phyloP scores from a whole-genome alignment of 768 basidiomycete genomes.

The Piloderma croceum region DNA sequence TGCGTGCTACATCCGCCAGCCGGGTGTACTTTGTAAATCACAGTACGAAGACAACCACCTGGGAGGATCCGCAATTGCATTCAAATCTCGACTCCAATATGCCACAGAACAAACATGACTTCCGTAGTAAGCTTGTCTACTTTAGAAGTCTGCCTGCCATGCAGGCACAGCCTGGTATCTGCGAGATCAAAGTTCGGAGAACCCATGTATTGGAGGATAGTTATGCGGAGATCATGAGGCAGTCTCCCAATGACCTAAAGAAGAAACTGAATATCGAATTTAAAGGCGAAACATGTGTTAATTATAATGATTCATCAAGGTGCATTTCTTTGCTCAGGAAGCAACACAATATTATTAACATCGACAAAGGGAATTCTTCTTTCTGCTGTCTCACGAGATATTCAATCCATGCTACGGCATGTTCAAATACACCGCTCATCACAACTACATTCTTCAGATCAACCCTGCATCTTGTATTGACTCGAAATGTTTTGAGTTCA shows the following conservation, averaged over 20 bases:
- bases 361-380: conserved; percentile 89
- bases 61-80: conserved; percentile 97
- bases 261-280: conserved; percentile 99
- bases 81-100: conserved; percentile 95
- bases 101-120: conserved; percentile 99
- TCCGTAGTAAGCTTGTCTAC: conserved; percentile 97
- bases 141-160: conserved; percentile 98
- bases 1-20: conserved; percentile 96
- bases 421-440: conserved; percentile 99
- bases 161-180: conserved; percentile 96
- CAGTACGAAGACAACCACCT: conserved; percentile 99
- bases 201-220: conserved; percentile 99
- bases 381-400: conserved; percentile 99
- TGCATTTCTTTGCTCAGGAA: neutral
- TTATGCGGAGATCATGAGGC: conserved; percentile 99
- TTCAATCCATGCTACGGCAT: conserved; percentile 99
- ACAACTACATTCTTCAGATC: conserved; percentile 99
- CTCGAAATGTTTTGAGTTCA: conserved; percentile 99
- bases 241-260: conserved; percentile 97
- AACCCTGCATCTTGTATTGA: conserved; percentile 98
- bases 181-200: conserved; percentile 96
- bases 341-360: conserved; percentile 6
- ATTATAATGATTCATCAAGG: conserved; percentile 81
- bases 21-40: conserved; percentile 99
- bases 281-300: conserved; percentile 96